Percentiles rank a stretch among this genome's conserved stretches.
These are phyloP conservation scores for Rhazya stricta DNA, from an alignment of 257 asterid genomes.

Conservation along the genomic window DNA sequence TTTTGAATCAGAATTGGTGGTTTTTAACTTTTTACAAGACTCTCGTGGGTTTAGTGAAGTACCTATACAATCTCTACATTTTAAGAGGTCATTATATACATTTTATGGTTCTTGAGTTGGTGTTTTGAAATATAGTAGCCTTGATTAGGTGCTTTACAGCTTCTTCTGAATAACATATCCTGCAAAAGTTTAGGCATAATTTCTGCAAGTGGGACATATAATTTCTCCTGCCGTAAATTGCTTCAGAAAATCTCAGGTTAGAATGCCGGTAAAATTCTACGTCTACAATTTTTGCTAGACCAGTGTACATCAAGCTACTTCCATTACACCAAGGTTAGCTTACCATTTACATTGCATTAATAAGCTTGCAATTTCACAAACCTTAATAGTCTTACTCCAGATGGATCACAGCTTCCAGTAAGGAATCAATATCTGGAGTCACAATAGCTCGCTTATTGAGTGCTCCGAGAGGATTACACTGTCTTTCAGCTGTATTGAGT, in stretches of 20 bases:
- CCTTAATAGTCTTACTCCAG: neutral
- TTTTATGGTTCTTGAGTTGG: neutral
- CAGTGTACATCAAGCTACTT: neutral
- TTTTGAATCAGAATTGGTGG: neutral
- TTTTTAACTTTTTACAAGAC: neutral
- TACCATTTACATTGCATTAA: neutral
- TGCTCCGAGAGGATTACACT: constrained; percentile 45
- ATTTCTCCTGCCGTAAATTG: neutral
- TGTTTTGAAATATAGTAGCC: neutral
- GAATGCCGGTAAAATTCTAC: neutral
- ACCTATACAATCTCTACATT: neutral
- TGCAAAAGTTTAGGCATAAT: too few species aligned
- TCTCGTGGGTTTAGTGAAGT: neutral
- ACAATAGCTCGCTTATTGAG: constrained; percentile 38
- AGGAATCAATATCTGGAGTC: constrained; percentile 47
- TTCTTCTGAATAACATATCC: too few species aligned
- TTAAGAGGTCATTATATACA: neutral
- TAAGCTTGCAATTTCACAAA: neutral
- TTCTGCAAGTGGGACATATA: neutral
- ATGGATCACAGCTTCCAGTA: constrained; percentile 22
- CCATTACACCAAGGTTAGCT: neutral
- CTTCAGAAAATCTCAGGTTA: neutral
- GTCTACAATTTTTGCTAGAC: neutral
- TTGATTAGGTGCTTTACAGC: neutral
- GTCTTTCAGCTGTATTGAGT: constrained; percentile 30